Evolutionary conservation across 805 yeast species (phyloP).

Genomic region (Candida nemodendra): DNA sequence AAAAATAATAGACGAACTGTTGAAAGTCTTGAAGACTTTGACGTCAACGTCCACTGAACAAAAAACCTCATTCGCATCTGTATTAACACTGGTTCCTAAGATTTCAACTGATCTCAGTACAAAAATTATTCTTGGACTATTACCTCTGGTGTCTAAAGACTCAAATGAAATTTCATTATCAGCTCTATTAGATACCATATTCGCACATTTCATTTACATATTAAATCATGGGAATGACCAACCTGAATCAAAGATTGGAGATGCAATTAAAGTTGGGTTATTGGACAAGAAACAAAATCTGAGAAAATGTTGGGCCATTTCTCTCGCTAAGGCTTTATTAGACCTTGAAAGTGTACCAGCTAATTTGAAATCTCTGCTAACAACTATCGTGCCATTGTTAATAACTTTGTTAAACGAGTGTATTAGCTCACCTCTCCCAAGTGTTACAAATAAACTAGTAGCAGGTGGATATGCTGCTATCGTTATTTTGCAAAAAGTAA

Average conservation of each 20-base stretch:
- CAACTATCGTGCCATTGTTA: slow-evolving; percentile 25
- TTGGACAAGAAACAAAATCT: slow-evolving; percentile 61
- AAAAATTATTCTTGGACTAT: slow-evolving; percentile 42
- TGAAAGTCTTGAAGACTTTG: slow-evolving; percentile 54
- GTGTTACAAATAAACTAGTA: slow-evolving; percentile 51
- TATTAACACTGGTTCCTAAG: slow-evolving; percentile 37
- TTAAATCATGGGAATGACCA: slow-evolving; percentile 23
- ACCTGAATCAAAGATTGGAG: slow-evolving; percentile 23
- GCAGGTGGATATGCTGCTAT: slow-evolving; percentile 53
- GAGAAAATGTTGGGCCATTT: slow-evolving; percentile 65
- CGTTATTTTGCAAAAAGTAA: slow-evolving; percentile 20
- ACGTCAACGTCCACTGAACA: slow-evolving; percentile 63
- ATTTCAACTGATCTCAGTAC: slow-evolving; percentile 7
- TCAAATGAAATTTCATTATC: slow-evolving; percentile 65
- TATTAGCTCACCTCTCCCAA: slow-evolving; percentile 49
- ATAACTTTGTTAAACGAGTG: slow-evolving; percentile 42
- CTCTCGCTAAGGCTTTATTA: slow-evolving; percentile 40
- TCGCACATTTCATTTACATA: slow-evolving; percentile 40
- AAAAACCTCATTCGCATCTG: slow-evolving; percentile 50
- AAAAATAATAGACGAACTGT: slow-evolving; percentile 49
- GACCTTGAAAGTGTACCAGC: slow-evolving; percentile 4
- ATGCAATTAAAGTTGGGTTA: slow-evolving; percentile 54
- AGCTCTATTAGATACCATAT: slow-evolving; percentile 48
- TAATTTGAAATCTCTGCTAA: slow-evolving; percentile 19
- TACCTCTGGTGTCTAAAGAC: slow-evolving; percentile 65